Evolutionary conservation across 768 basidiomycete genomes (phyloP), one percentile per base, ranked within the genome.

Genomic region (Bullera alba): DNA sequence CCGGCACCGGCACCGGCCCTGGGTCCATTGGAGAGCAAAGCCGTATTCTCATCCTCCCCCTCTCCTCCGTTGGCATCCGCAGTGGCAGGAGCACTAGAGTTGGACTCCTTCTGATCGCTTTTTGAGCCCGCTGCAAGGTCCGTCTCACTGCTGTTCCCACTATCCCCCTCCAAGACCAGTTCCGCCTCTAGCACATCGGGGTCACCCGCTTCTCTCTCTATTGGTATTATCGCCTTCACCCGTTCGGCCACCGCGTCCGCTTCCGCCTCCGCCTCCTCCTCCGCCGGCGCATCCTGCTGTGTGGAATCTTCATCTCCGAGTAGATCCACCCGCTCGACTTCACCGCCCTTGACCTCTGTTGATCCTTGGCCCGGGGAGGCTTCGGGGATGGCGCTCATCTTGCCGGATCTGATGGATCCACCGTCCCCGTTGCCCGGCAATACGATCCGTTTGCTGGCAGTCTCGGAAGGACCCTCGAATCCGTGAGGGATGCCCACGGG

Each of bases 401-500:
- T 10, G n/a, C n/a, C n/a, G n/a, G n/a, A n/a, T n/a, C n/a, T n/a
- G n/a, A n/a, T n/a, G n/a, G n/a, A n/a, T n/a, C n/a, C n/a, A n/a
- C n/a, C n/a, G n/a, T n/a, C n/a, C 10, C 22, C 19, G 37, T 39
- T 21, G 8, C 19, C 37, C 10, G 10, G 8, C 12, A 8, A 12
- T 12, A 39, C 19, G 8, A 39, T 21, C 19, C 12, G 8, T 39
- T 21, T 39, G 8, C 19, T 10, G 37, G 10, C 37, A n/a, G n/a
- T n/a, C 8, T 39, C 37, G 37, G 37, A 10, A 39, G 37, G 37
- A 14, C 12, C 37, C 12, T 39, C 37, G 22, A 39, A 7, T 7
- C 37, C 42, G 23, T 23, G 34, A 12, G 51, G 16, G 1, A 55
- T 37, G 12, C 19, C 17, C 19, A 57, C 53, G 3, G 54, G 57